phyloP scores from a whole-genome alignment of 805 yeast genomes.

The Starmerella cellae region DNA sequence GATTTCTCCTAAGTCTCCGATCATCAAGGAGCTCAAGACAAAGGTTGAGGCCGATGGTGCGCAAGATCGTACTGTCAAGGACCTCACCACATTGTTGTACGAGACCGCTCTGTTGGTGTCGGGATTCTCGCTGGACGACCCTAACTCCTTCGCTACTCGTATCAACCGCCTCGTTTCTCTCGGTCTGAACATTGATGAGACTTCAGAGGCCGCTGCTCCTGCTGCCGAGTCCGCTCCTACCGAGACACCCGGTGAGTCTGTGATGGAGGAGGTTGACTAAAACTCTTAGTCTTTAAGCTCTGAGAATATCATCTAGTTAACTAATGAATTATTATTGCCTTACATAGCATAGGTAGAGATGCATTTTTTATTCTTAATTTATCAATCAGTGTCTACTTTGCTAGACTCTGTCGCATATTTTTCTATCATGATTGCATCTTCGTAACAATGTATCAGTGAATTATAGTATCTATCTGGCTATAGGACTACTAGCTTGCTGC shows the following conservation, averaged over 20 bases:
- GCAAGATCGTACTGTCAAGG: slow-evolving; percentile 96
- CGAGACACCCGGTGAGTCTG: slow-evolving; percentile 67
- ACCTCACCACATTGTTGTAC: slow-evolving; percentile 86
- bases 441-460: too few relatives aligned
- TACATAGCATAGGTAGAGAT: too few relatives aligned
- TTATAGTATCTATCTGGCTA: too few relatives aligned
- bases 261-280: slow-evolving; percentile 99
- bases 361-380: too few relatives aligned
- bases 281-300: too few relatives aligned
- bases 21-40: slow-evolving; percentile 87
- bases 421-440: too few relatives aligned
- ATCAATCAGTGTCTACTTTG: too few relatives aligned
- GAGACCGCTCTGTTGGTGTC: slow-evolving; percentile 98
- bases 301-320: too few relatives aligned
- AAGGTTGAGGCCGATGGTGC: slow-evolving; percentile 97
- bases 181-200: slow-evolving; percentile 90
- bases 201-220: slow-evolving; percentile 27
- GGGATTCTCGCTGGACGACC: slow-evolving; percentile 98
- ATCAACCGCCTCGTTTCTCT: slow-evolving; percentile 95
- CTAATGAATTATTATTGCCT: background rate
- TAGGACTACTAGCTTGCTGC: too few relatives aligned
- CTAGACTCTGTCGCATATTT: too few relatives aligned
- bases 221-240: slow-evolving; percentile 34
- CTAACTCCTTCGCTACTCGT: slow-evolving; percentile 92
- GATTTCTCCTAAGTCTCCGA: slow-evolving; percentile 92